Base-by-base conservation (phyloP, 2,329 filamentous ascomycete species). In the Arthrobotrys conoides region DNA sequence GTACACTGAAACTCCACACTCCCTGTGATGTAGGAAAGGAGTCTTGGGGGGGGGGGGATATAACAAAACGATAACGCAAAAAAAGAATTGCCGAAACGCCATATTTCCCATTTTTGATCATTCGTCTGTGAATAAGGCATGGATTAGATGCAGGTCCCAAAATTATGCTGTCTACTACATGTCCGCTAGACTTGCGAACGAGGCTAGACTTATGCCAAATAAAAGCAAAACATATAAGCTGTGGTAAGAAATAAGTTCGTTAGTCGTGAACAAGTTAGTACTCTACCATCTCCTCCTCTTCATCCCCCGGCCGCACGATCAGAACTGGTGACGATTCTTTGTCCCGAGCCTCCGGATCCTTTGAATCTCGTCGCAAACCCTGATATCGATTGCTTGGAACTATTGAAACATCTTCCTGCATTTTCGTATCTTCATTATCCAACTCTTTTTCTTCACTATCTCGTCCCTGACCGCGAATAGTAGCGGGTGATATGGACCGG, bases 221-320 rank as follows among this genome's bases (percentile, higher is more conserved):
- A 24, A 33, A 30, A 30, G 16, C 1, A 41, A n/a, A 48, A 46
- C 5, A 22, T 16, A 41, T 41, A 16, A 3, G 14, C 14, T 14
- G 5, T 41, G 27, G 38, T 48, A 14, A 38, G 20, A 33, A 51
- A 36, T 12, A 59, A 41, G 18, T 41, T 67, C 61, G 38, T 73
- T 36, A 76, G 44, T 57, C 51, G 8, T 46, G 5, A 16, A 41
- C 24, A 20, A 63, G 49, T 71, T 65, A 79, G 51, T 79, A 79
- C 46, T 79, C 76, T 22, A 79, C 76, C 69, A 79, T 79, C 51
- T 79, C 76, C 57, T 79, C 76, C 30, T 75, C 76, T 57, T 79
- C 76, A n/a, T 71, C 69, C 18, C 69, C 69, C 9, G 46, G 46
- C 24, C 65, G 68, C 18, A 64, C 64, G 24, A 22, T 48, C 8